Conservation (phyloP, 2,329 filamentous ascomycete genomes). For the Fusarium xylarioides region DNA sequence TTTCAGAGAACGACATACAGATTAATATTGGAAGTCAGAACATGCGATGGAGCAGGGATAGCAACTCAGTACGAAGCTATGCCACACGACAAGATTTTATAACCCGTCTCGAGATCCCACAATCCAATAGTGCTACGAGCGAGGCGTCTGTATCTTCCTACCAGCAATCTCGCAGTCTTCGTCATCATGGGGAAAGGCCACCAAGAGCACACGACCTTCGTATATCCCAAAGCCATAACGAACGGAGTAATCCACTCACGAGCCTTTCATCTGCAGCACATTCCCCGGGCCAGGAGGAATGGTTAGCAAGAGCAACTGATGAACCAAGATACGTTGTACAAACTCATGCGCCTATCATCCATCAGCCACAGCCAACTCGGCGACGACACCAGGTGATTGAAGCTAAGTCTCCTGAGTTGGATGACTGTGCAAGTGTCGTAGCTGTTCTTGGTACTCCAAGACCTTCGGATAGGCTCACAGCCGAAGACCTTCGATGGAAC, state of each 20-base stretch:
- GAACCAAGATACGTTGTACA: constrained; percentile 24
- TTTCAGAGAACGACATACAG: constrained; percentile 24
- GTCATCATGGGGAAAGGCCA: neutral
- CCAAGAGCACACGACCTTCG: no score
- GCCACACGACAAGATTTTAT: neutral
- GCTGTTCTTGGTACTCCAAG: constrained; percentile 21
- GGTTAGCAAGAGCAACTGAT: neutral
- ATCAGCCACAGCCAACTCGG: constrained; percentile 42
- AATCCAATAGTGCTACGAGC: neutral
- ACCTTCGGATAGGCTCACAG: neutral
- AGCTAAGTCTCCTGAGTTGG: constrained; percentile 13
- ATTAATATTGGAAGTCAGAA: constrained; percentile 44
- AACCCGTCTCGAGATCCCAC: neutral
- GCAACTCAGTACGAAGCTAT: constrained; percentile 41
- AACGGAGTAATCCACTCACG: neutral
- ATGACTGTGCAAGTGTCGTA: constrained; percentile 21
- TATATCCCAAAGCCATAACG: neutral
- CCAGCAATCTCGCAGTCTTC: neutral
- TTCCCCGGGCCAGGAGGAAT: neutral
- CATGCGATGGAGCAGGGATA: constrained; percentile 43
- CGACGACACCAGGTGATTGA: constrained; percentile 14
- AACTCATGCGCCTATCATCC: constrained; percentile 28
- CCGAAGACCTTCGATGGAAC: constrained; percentile 37
- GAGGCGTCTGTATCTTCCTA: neutral
- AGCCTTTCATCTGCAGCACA: neutral